Evolutionary conservation across 495 filamentous ascomycete genomes (phyloP).

Genomic region (Penicillium flavigenum): DNA sequence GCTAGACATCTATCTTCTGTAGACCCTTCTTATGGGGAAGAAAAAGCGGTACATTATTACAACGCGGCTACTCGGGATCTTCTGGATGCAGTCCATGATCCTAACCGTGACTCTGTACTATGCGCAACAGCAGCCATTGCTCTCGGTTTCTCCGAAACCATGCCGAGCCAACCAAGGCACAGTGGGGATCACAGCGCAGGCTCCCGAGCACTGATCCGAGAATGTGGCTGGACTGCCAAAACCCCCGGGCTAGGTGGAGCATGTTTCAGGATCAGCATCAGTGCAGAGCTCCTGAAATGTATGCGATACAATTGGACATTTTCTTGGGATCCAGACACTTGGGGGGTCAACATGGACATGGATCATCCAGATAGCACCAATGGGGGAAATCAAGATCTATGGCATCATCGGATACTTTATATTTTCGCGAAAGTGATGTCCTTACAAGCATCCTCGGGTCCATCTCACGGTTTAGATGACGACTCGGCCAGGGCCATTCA

Average conservation of each 20-base stretch:
- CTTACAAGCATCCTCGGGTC: constrained; percentile 68
- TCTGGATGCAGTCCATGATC: constrained; percentile 71
- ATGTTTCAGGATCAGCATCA: constrained; percentile 93
- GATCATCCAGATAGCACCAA: constrained; percentile 38
- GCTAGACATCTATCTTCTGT: constrained; percentile 74
- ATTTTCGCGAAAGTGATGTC: constrained; percentile 86
- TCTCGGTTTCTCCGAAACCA: constrained; percentile 88
- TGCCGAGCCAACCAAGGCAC: constrained; percentile 73
- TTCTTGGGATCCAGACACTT: constrained; percentile 88
- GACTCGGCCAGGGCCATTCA: constrained; percentile 50
- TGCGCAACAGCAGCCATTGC: constrained; percentile 89
- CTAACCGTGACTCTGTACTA: constrained; percentile 75
- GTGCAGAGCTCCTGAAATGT: constrained; percentile 86
- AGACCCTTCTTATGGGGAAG: constrained; percentile 67
- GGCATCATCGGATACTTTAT: constrained; percentile 88
- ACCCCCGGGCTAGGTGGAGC: constrained; percentile 78
- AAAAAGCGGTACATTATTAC: constrained; percentile 80
- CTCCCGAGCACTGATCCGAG: constrained; percentile 82
- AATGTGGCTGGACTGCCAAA: constrained; percentile 85
- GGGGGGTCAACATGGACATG: constrained; percentile 86
- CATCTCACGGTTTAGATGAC: constrained; percentile 56
- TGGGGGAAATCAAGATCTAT: constrained; percentile 71
- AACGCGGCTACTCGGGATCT: constrained; percentile 75
- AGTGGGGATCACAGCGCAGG: constrained; percentile 86
- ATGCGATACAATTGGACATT: constrained; percentile 84